Percentiles rank a stretch among this genome's conserved stretches.
Conservation (phyloP, 208 protist species). For the Naegleria gruberi region DNA sequence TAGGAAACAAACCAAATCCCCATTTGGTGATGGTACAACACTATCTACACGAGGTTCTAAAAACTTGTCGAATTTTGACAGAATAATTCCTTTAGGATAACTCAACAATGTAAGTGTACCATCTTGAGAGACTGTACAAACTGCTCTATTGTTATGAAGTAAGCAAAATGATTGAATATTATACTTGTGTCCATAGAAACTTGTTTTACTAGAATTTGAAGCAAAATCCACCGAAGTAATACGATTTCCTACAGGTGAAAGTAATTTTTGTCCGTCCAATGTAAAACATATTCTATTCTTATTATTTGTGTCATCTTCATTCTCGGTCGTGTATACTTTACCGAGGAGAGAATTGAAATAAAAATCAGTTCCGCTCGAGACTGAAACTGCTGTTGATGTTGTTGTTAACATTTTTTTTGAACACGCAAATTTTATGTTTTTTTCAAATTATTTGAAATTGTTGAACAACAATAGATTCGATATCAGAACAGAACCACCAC, state of each 20-base stretch:
- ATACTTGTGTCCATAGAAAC: background rate
- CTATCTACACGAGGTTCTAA: background rate
- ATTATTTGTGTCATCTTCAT: background rate
- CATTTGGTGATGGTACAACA: background rate
- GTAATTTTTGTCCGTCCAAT: background rate
- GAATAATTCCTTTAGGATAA: background rate
- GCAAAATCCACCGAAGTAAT: background rate
- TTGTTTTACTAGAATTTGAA: background rate
- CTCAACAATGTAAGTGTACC: background rate
- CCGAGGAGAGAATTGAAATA: background rate
- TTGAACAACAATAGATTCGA: no score
- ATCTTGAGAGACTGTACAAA: background rate
- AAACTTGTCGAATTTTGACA: background rate
- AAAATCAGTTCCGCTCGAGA: background rate
- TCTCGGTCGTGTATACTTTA: background rate
- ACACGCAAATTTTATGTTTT: background rate
- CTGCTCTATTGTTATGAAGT: background rate
- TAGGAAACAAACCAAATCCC: background rate
- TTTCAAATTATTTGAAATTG: no score
- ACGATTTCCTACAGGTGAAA: background rate
- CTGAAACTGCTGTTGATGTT: background rate
- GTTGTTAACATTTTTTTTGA: background rate
- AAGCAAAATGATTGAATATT: conserved; percentile 10
- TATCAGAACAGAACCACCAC: no score
- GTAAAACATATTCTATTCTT: background rate